Conservation (phyloP, 805 yeast genomes). For the Debaryomyces hansenii region DNA sequence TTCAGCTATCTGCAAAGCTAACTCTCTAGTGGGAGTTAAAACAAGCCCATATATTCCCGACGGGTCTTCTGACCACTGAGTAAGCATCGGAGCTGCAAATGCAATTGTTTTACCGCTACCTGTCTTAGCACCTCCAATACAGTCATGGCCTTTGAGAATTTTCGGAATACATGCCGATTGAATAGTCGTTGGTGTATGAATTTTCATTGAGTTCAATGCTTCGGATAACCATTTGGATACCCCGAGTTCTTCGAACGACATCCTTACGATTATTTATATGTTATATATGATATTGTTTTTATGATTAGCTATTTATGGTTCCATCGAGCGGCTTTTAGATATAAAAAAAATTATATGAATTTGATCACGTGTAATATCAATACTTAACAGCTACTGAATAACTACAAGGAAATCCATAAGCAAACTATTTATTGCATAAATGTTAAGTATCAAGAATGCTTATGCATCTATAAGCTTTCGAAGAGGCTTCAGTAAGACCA, state of each 20-base stretch:
- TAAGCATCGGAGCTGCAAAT: conserved; percentile 95
- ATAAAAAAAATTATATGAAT: neutral
- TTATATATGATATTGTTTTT: too few relatives aligned
- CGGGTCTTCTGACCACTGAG: conserved; percentile 95
- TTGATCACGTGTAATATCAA: neutral
- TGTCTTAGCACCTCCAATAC: conserved; percentile 97
- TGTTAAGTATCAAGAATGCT: neutral
- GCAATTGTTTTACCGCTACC: conserved; percentile 98
- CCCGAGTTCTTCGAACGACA: conserved; percentile 64
- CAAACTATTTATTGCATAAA: neutral
- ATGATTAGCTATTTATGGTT: neutral
- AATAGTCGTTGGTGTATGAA: conserved; percentile 79
- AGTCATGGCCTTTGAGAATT: conserved; percentile 78
- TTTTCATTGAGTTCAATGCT: conserved; percentile 77
- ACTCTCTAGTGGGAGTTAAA: conserved; percentile 89
- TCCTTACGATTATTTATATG: conserved; percentile 3
- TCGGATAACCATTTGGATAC: conserved; percentile 86
- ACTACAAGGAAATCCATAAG: too few relatives aligned
- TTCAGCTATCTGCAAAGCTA: conserved; percentile 95
- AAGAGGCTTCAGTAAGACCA: neutral
- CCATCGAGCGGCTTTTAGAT: conserved; percentile 6
- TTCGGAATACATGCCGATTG: conserved; percentile 88
- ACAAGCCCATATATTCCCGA: conserved; percentile 87
- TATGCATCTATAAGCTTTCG: neutral
- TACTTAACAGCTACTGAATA: too few relatives aligned